Conservation (phyloP, 164 flowering plant genomes). For the Taxillus chinensis region DNA sequence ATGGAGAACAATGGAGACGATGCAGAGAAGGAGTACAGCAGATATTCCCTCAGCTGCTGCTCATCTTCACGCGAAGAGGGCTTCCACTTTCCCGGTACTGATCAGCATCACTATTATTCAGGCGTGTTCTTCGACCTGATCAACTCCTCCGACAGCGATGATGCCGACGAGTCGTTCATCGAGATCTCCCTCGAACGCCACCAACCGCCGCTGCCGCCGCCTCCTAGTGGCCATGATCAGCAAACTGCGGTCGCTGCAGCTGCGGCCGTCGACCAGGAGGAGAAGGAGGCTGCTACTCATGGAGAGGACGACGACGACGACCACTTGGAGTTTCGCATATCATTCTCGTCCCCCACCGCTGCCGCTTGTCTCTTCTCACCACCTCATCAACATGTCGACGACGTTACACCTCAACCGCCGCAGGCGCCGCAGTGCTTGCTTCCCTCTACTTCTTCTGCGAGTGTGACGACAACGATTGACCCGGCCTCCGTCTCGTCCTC, state of each 20-base stretch:
- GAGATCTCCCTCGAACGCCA: slow-evolving; percentile 19
- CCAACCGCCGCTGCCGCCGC: not conserved
- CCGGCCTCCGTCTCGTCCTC: not conserved
- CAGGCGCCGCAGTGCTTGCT: too few species aligned
- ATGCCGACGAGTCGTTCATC: slow-evolving; percentile 21
- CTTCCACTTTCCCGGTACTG: too few species aligned
- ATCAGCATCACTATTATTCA: not conserved
- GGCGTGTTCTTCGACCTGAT: slow-evolving; percentile 4
- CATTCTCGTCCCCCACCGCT: slow-evolving; percentile 15
- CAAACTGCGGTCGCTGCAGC: not conserved
- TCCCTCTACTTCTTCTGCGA: too few species aligned
- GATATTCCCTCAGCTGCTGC: too few species aligned
- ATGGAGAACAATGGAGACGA: too few species aligned
- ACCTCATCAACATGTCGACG: too few species aligned
- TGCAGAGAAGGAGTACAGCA: too few species aligned
- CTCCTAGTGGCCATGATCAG: too few species aligned
- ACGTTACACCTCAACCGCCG: too few species aligned
- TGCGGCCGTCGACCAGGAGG: not conserved
- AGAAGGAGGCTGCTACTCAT: not conserved
- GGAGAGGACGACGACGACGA: not conserved
- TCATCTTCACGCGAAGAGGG: too few species aligned
- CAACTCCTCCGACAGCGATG: not conserved
- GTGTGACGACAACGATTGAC: not conserved
- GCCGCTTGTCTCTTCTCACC: not conserved
- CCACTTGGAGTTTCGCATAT: slow-evolving; percentile 17